phyloP scores from a whole-genome alignment of 2,329 filamentous ascomycete genomes.

The Colletotrichum tanaceti region DNA sequence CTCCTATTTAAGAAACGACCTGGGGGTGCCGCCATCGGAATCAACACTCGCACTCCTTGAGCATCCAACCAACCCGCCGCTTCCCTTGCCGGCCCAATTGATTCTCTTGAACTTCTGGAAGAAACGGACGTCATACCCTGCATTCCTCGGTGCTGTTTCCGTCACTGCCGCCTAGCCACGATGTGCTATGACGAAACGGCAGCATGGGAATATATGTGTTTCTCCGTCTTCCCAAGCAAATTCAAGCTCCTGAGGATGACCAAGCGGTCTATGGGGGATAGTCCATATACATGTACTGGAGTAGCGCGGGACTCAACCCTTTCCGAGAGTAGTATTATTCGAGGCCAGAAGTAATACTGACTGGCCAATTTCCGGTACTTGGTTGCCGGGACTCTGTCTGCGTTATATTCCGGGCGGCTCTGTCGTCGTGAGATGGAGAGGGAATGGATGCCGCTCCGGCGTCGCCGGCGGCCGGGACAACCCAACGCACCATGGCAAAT shows the following conservation, averaged over 20 bases:
- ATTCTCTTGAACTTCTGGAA: constrained; percentile 39
- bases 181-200: constrained; percentile 32
- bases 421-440: not conserved
- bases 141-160: constrained; percentile 23
- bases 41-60: constrained; percentile 29
- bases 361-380: constrained; percentile 23
- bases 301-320: not conserved
- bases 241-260: not conserved
- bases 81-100: constrained; percentile 39
- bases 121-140: constrained; percentile 36
- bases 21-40: constrained; percentile 26
- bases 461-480: constrained; percentile 27
- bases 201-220: not conserved
- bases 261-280: constrained; percentile 6
- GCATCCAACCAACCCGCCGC: constrained; percentile 4
- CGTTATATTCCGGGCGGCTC: constrained; percentile 25
- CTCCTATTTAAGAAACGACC: constrained; percentile 25
- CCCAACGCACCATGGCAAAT: not conserved
- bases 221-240: not conserved
- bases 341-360: constrained; percentile 2
- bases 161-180: constrained; percentile 20
- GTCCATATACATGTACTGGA: not conserved
- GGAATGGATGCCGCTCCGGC: constrained; percentile 30
- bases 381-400: constrained; percentile 8
- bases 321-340: not conserved